Evolutionary conservation across 2,329 filamentous ascomycete species (phyloP).

Genomic region (Cladosporium halotolerans): DNA sequence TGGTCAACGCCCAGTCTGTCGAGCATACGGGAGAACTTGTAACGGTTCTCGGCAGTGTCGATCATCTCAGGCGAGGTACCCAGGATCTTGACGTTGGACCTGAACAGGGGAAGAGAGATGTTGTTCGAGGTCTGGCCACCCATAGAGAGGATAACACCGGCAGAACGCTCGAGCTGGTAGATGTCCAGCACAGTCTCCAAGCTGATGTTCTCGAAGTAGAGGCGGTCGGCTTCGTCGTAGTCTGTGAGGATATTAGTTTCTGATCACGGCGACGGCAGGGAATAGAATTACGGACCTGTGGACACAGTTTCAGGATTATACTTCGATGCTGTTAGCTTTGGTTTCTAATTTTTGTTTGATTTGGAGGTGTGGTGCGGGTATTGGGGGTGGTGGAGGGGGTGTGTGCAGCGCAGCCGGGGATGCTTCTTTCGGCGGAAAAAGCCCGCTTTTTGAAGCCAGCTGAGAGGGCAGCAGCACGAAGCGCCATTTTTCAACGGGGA

Average conservation of each 20-base stretch:
- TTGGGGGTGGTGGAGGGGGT: too few species aligned
- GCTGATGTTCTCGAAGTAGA: constrained; percentile 96
- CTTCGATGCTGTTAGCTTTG: neutral
- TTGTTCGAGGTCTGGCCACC: constrained; percentile 98
- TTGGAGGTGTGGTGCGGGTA: too few species aligned
- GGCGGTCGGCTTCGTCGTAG: constrained; percentile 85
- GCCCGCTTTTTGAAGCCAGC: neutral
- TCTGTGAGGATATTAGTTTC: constrained; percentile 57
- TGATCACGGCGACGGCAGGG: neutral
- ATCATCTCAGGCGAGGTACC: constrained; percentile 99
- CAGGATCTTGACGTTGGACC: constrained; percentile 83
- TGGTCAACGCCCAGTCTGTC: constrained; percentile 93
- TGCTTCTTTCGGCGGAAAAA: neutral
- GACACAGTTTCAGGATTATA: constrained; percentile 2
- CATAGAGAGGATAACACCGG: constrained; percentile 88
- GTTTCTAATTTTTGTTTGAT: neutral
- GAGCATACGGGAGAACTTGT: constrained; percentile 98
- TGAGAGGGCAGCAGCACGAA: neutral
- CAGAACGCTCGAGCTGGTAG: constrained; percentile 77
- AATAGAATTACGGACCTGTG: neutral
- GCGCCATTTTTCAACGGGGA: too few species aligned
- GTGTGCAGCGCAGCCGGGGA: neutral
- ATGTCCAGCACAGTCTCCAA: constrained; percentile 88
- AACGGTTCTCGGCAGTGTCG: constrained; percentile 91
- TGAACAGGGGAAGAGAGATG: constrained; percentile 83